Percentiles rank a stretch among this genome's conserved stretches.
Evolutionary conservation across 768 basidiomycete species (phyloP).

Genomic region (Chiua virens): DNA sequence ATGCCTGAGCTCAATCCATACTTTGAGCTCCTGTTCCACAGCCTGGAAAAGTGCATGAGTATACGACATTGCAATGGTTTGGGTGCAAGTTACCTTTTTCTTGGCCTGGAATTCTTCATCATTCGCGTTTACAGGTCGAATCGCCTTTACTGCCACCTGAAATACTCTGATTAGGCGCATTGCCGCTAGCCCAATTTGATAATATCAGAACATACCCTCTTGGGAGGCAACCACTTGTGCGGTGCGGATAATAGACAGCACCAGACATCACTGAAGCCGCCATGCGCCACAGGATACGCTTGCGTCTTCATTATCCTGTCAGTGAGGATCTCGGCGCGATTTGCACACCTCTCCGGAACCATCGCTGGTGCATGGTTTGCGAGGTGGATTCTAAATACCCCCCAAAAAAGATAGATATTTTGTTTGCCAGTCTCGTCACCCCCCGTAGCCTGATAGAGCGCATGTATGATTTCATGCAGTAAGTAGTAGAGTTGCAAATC

Average conservation of each 20-base stretch:
- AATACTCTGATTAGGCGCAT: not conserved
- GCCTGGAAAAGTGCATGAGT: constrained; percentile 15
- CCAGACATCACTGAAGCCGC: constrained; percentile 34
- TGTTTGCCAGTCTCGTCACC: constrained; percentile 4
- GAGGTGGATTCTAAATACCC: not conserved
- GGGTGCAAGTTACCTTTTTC: constrained; percentile 7
- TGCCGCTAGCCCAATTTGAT: not conserved
- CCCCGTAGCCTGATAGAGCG: not conserved
- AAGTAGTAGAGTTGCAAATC: too few species aligned
- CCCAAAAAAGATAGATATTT: not conserved
- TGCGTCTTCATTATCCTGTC: constrained; percentile 8
- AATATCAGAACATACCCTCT: constrained; percentile 11
- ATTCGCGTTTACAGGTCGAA: constrained; percentile 11
- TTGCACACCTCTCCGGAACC: not conserved
- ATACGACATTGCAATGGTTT: not conserved
- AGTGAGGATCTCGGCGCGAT: constrained; percentile 16
- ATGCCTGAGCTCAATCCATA: constrained; percentile 32
- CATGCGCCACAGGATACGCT: constrained; percentile 24
- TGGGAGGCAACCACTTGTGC: not conserved
- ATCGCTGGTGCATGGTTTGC: not conserved
- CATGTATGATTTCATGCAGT: too few species aligned
- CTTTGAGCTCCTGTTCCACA: constrained; percentile 26
- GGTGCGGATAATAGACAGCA: constrained; percentile 16
- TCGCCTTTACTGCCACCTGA: constrained; percentile 30
- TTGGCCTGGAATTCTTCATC: constrained; percentile 9